Evolutionary conservation across 495 filamentous ascomycete species (phyloP).

Genomic region (Lophiotrema nucula): DNA sequence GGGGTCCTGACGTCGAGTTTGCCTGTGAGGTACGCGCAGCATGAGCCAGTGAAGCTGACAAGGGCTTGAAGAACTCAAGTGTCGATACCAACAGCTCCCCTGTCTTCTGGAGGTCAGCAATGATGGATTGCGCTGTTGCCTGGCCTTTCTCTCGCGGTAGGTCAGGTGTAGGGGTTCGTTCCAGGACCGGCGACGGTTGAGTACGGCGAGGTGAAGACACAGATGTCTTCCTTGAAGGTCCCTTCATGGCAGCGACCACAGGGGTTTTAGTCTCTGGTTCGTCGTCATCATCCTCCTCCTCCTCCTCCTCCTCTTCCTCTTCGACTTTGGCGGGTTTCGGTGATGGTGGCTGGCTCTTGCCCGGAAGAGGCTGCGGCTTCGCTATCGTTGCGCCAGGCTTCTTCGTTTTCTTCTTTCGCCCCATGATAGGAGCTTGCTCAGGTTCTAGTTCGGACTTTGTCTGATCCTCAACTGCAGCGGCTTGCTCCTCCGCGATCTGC

Average conservation of each 20-base stretch:
- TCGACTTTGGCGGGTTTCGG: slow-evolving; percentile 40
- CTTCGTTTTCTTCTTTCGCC: slow-evolving; percentile 88
- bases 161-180: slow-evolving; percentile 3
- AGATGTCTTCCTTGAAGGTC: slow-evolving; percentile 1
- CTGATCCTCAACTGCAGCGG: slow-evolving; percentile 56
- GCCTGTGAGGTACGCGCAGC: slow-evolving; percentile 16
- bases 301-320: slow-evolving; percentile 43
- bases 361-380: slow-evolving; percentile 45
- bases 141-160: slow-evolving; percentile 11
- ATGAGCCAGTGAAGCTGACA: slow-evolving; percentile 46
- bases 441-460: slow-evolving; percentile 56
- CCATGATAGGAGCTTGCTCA: slow-evolving; percentile 77
- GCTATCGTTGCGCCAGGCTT: slow-evolving; percentile 52
- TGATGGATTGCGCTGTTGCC: slow-evolving; percentile 37
- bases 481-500: slow-evolving; percentile 61
- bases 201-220: slow-evolving; percentile 18
- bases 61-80: slow-evolving; percentile 57
- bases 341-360: slow-evolving; percentile 46
- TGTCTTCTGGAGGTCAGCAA: slow-evolving; percentile 52
- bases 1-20: not conserved
- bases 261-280: too few species aligned
- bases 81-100: slow-evolving; percentile 50
- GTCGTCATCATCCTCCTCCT: slow-evolving; percentile 33
- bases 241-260: slow-evolving; percentile 6
- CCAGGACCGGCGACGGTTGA: not conserved